Conservation (phyloP, 1,284 basidiomycete species). For the Marasmius sp. region DNA sequence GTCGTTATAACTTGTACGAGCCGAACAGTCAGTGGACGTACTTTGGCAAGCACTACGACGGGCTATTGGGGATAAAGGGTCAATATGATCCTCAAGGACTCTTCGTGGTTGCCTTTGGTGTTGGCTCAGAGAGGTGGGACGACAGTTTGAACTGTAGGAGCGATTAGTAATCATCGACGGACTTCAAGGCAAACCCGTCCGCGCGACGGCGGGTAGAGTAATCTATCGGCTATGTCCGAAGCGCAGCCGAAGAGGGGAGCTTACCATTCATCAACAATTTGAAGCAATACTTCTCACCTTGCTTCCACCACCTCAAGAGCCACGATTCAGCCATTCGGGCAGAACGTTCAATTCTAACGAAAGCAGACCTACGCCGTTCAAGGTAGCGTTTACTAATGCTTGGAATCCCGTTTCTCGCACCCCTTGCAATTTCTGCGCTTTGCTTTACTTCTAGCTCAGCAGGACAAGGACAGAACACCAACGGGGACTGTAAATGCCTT, state of each 20-base stretch:
- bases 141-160: neutral
- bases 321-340: no score
- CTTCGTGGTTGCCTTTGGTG: constrained; percentile 30
- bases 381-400: neutral
- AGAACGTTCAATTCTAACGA: no score
- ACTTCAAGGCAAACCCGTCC: no score
- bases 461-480: neutral
- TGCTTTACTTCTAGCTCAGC: neutral
- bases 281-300: no score
- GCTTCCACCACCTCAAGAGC: no score
- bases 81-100: constrained; percentile 30
- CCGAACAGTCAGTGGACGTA: constrained; percentile 28
- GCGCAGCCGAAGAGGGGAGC: no score
- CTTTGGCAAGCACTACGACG: constrained; percentile 30
- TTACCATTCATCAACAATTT: no score
- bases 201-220: no score
- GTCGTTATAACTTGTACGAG: constrained; percentile 37
- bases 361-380: no score
- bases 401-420: neutral
- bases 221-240: no score
- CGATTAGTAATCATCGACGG: neutral
- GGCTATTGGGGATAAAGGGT: constrained; percentile 25
- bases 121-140: constrained; percentile 30
- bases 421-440: neutral
- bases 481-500: constrained; percentile 16